Conservation (phyloP, 345 rosid species). For the Euphorbia lathyris region DNA sequence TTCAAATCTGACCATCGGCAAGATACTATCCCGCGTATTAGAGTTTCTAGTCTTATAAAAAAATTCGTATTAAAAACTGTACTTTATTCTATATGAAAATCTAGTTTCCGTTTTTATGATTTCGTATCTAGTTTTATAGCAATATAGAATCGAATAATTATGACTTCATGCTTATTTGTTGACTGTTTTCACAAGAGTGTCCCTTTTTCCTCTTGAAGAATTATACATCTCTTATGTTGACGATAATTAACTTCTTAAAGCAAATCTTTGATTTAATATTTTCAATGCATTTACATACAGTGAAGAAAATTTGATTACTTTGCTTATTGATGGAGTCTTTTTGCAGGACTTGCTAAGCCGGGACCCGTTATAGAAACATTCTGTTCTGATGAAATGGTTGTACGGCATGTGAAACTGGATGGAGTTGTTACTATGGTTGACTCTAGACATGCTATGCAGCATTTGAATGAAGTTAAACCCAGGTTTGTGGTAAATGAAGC, state of each 20-base stretch:
- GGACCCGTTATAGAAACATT: slow-evolving; percentile 77
- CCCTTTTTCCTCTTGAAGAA: neutral
- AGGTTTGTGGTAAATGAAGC: slow-evolving; percentile 76
- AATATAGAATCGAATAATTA: neutral
- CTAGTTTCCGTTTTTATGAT: neutral
- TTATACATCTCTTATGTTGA: neutral
- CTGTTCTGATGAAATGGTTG: slow-evolving; percentile 61
- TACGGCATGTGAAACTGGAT: slow-evolving; percentile 52
- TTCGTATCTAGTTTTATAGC: neutral
- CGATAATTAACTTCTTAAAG: neutral
- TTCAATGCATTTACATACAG: slow-evolving; percentile 4
- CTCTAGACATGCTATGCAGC: slow-evolving; percentile 69
- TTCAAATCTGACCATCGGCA: neutral
- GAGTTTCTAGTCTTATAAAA: neutral
- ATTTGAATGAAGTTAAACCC: slow-evolving; percentile 64
- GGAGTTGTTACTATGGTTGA: slow-evolving; percentile 83
- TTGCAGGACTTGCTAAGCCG: slow-evolving; percentile 76
- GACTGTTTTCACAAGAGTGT: neutral
- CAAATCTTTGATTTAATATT: neutral
- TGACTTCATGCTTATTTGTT: neutral
- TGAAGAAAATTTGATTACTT: neutral
- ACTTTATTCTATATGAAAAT: neutral
- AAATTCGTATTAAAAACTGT: neutral
- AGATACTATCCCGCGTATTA: neutral
- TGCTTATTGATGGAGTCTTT: slow-evolving; percentile 8